These are phyloP conservation scores for Phyllostachys edulis DNA, from an alignment of 176 grass and related monocot genomes.

Conservation along the genomic window DNA sequence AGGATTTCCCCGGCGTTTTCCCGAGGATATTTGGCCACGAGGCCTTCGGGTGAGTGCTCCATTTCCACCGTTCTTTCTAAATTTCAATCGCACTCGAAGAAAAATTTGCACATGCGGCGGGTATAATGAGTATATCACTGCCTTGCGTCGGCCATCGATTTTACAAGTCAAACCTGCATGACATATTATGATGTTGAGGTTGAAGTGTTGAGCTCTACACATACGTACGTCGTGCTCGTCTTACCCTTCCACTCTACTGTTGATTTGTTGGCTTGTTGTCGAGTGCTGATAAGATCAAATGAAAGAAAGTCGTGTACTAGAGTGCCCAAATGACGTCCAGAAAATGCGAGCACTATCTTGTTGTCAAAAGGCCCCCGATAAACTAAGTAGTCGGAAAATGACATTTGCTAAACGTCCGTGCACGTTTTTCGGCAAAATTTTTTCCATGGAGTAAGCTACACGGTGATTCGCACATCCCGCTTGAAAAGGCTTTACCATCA, in stretches of 20 bases:
- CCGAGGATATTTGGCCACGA: conserved; percentile 86
- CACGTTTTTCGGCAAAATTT: background rate
- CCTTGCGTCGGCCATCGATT: background rate
- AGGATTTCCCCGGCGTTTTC: conserved; percentile 52
- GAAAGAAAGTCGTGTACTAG: background rate
- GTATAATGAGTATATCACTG: background rate
- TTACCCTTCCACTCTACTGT: background rate
- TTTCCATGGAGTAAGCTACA: background rate
- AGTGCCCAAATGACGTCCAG: background rate
- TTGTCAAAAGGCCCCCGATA: background rate
- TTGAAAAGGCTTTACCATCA: background rate
- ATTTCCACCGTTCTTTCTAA: background rate
- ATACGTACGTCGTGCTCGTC: background rate
- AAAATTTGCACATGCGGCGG: background rate
- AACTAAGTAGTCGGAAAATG: background rate
- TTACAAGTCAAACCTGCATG: conserved; percentile 1
- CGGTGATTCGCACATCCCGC: background rate
- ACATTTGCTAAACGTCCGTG: background rate
- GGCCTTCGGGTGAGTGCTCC: conserved; percentile 64
- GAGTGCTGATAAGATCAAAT: background rate
- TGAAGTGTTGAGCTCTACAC: background rate
- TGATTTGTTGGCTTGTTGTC: background rate
- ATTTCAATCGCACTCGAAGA: background rate
- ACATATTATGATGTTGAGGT: too few species aligned
- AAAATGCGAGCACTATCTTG: background rate